phyloP scores from a whole-genome alignment of 495 filamentous ascomycete genomes.

The Cladorrhinum samala region DNA sequence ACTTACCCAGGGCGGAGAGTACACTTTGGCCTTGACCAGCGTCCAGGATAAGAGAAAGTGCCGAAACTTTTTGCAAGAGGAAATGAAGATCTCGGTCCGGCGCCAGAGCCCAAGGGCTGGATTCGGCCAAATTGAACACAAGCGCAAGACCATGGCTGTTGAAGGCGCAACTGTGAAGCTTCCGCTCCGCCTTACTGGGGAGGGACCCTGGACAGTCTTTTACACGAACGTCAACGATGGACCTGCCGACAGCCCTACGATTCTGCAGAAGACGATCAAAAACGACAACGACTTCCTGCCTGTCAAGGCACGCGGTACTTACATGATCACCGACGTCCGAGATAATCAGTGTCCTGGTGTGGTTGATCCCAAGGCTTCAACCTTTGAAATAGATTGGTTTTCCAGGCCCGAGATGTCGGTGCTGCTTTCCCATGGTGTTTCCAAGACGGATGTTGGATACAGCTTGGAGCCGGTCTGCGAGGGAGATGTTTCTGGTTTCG shows the following conservation, averaged over 20 bases:
- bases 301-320: constrained; percentile 62
- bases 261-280: constrained; percentile 31
- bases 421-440: constrained; percentile 54
- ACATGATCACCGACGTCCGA: constrained; percentile 67
- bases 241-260: constrained; percentile 13
- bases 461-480: constrained; percentile 82
- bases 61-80: constrained; percentile 74
- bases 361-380: constrained; percentile 63
- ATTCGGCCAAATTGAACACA: constrained; percentile 78
- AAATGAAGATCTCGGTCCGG: constrained; percentile 74
- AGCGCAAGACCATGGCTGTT: constrained; percentile 63
- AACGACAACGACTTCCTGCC: constrained; percentile 65
- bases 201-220: constrained; percentile 71
- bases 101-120: constrained; percentile 77
- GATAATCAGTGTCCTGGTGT: constrained; percentile 76
- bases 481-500: constrained; percentile 83
- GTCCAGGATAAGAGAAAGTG: constrained; percentile 83
- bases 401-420: constrained; percentile 67
- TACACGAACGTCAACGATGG: constrained; percentile 60
- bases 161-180: constrained; percentile 66
- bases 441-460: constrained; percentile 42
- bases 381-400: constrained; percentile 79
- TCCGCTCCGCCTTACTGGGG: constrained; percentile 76
- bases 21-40: constrained; percentile 72
- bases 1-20: constrained; percentile 76